Evolutionary conservation across 2,329 filamentous ascomycete species (phyloP).

Genomic region (Penicillium sp.): DNA sequence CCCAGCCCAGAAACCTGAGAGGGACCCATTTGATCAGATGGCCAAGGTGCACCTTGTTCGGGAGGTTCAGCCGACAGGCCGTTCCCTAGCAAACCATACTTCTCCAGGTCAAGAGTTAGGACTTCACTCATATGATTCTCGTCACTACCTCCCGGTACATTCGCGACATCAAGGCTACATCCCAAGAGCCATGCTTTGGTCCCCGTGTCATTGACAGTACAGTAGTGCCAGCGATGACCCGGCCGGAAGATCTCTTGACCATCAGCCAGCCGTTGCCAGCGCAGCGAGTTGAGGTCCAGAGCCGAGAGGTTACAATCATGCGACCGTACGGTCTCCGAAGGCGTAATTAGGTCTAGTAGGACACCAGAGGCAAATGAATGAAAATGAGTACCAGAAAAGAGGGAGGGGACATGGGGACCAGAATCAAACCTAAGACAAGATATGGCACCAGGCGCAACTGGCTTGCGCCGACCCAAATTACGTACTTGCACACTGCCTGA

Average conservation of each 20-base stretch:
- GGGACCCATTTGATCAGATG: conserved; percentile 53
- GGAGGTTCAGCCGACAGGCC: conserved; percentile 59
- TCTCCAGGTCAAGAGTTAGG: conserved; percentile 85
- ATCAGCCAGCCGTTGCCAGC: conserved; percentile 94
- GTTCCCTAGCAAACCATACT: conserved; percentile 86
- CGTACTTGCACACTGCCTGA: conserved; percentile 60
- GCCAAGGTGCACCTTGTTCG: conserved; percentile 47
- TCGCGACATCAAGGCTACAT: conserved; percentile 71
- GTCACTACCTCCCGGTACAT: conserved; percentile 66
- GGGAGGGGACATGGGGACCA: conserved; percentile 79
- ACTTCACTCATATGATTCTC: conserved; percentile 95
- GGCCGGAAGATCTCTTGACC: conserved; percentile 88
- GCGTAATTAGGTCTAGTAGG: conserved; percentile 90
- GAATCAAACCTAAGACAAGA: conserved; percentile 87
- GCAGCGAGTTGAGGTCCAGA: conserved; percentile 77
- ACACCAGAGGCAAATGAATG: conserved; percentile 92
- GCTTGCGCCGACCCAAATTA: conserved; percentile 50
- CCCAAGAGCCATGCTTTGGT: conserved; percentile 97
- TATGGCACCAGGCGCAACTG: conserved; percentile 76
- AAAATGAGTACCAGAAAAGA: conserved; percentile 90
- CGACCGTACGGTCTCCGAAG: conserved; percentile 78
- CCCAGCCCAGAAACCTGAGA: conserved; percentile 66
- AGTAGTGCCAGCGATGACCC: conserved; percentile 98
- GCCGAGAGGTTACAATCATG: conserved; percentile 89
- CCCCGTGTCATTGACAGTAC: conserved; percentile 89